These are phyloP conservation scores for Microthlaspi erraticum DNA, from an alignment of 345 rosid genomes.

Conservation along the genomic window DNA sequence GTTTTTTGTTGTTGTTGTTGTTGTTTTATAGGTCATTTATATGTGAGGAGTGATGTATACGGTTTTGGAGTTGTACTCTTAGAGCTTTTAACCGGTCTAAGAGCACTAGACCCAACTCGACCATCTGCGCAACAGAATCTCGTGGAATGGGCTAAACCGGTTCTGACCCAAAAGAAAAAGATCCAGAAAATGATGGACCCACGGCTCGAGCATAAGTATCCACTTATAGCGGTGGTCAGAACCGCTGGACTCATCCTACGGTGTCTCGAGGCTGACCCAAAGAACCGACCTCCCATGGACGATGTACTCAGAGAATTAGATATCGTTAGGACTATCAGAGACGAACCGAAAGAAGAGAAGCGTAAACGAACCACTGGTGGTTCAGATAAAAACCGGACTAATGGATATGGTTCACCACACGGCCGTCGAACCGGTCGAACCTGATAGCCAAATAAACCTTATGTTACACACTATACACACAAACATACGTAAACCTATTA, in stretches of 20 bases:
- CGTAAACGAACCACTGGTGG: constrained; percentile 34
- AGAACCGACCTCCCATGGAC: constrained; percentile 76
- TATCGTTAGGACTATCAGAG: constrained; percentile 46
- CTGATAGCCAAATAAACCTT: constrained; percentile 33
- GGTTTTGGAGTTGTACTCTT: constrained; percentile 86
- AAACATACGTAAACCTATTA: not conserved
- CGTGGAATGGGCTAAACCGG: constrained; percentile 68
- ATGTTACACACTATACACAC: constrained; percentile 1
- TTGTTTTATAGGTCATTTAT: constrained; percentile 65
- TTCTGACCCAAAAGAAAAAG: constrained; percentile 52
- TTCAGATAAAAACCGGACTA: constrained; percentile 26
- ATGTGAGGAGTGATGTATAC: constrained; percentile 83
- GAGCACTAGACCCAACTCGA: constrained; percentile 62
- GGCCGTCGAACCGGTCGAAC: constrained; percentile 39
- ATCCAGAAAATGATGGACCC: constrained; percentile 76
- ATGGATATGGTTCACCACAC: constrained; percentile 24
- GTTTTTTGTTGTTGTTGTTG: not conserved
- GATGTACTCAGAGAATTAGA: constrained; percentile 54
- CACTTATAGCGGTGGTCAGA: constrained; percentile 51
- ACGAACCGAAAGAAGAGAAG: constrained; percentile 44
- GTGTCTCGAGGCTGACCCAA: constrained; percentile 69
- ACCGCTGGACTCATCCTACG: constrained; percentile 55
- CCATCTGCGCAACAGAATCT: constrained; percentile 55
- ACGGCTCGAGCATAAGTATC: constrained; percentile 58
- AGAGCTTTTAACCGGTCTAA: constrained; percentile 73